phyloP scores from a whole-genome alignment of 73 alveolate species.

The Strombidium stylifer region DNA sequence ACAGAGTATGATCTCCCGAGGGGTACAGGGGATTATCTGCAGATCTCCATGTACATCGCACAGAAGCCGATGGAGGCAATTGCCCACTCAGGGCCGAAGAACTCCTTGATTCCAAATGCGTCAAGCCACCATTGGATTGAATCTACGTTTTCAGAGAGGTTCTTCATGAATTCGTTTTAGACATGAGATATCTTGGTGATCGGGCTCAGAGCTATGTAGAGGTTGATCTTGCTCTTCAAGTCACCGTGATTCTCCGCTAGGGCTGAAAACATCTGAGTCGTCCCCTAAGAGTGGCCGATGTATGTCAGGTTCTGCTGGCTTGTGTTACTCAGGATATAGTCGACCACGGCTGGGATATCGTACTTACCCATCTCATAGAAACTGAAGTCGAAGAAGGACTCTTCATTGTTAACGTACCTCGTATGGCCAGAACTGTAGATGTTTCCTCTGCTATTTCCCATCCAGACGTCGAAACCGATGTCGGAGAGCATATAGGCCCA shows the following conservation, averaged over 20 bases:
- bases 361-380: slow-evolving; percentile 74
- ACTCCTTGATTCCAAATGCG: too few species aligned
- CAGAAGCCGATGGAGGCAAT: too few species aligned
- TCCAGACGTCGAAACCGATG: slow-evolving; percentile 80
- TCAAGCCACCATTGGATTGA: too few species aligned
- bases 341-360: slow-evolving; percentile 69
- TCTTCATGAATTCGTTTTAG: too few species aligned
- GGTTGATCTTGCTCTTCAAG: slow-evolving; percentile 29
- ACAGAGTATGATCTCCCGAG: too few species aligned
- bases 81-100: too few species aligned
- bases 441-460: slow-evolving; percentile 87
- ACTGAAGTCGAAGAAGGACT: slow-evolving; percentile 71
- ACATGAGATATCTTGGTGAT: slow-evolving; percentile 17
- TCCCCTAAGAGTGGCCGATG: slow-evolving; percentile 83
- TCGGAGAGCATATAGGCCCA: slow-evolving; percentile 77
- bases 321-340: slow-evolving; percentile 50
- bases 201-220: slow-evolving; percentile 51
- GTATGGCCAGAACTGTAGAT: slow-evolving; percentile 65
- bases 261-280: slow-evolving; percentile 68
- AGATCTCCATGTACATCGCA: too few species aligned
- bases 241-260: slow-evolving; percentile 48
- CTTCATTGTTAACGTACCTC: slow-evolving; percentile 33
- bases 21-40: too few species aligned
- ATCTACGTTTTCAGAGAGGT: too few species aligned
- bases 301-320: slow-evolving; percentile 53